Percentiles rank a stretch among this genome's conserved stretches.
phyloP scores from a whole-genome alignment of 257 asterid genomes.

The Galeopsis tetrahit region DNA sequence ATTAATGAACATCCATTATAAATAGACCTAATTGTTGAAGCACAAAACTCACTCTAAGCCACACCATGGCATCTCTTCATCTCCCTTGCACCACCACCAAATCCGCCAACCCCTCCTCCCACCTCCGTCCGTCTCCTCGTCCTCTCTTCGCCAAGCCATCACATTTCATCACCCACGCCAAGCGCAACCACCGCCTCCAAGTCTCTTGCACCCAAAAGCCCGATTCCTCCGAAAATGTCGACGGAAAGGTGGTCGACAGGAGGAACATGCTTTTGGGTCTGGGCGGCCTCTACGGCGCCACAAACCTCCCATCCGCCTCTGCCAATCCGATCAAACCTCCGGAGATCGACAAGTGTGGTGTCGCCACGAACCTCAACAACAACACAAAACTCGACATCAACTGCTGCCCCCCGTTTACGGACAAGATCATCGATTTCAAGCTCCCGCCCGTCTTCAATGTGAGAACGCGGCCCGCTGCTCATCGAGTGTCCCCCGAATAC shows the following conservation, averaged over 20 bases:
- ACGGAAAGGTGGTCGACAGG: slow-evolving; percentile 27
- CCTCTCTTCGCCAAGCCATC: slow-evolving; percentile 32
- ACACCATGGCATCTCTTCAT: slow-evolving; percentile 31
- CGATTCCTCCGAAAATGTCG: slow-evolving; percentile 20
- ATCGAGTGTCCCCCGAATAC: slow-evolving; percentile 21
- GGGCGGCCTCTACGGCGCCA: slow-evolving; percentile 48
- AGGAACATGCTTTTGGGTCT: slow-evolving; percentile 46
- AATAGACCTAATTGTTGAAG: neutral
- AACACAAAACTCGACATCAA: neutral
- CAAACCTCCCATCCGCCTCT: slow-evolving; percentile 28
- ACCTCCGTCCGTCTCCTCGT: neutral
- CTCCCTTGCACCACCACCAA: neutral
- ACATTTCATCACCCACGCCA: slow-evolving; percentile 31
- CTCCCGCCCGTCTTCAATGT: slow-evolving; percentile 24
- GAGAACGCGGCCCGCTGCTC: slow-evolving; percentile 35
- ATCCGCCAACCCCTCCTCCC: neutral
- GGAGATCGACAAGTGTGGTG: slow-evolving; percentile 35
- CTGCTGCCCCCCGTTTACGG: slow-evolving; percentile 33
- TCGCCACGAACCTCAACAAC: slow-evolving; percentile 7
- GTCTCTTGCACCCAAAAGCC: slow-evolving; percentile 26
- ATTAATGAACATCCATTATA: neutral
- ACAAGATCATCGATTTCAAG: slow-evolving; percentile 29
- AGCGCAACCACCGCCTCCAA: slow-evolving; percentile 26
- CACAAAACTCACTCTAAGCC: neutral
- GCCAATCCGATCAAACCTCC: slow-evolving; percentile 37